A percentile compares a stretch with the other conserved stretches of the same genome.
Conservation (phyloP, 106 monocot species). For the Alisma plantagoaquatica region DNA sequence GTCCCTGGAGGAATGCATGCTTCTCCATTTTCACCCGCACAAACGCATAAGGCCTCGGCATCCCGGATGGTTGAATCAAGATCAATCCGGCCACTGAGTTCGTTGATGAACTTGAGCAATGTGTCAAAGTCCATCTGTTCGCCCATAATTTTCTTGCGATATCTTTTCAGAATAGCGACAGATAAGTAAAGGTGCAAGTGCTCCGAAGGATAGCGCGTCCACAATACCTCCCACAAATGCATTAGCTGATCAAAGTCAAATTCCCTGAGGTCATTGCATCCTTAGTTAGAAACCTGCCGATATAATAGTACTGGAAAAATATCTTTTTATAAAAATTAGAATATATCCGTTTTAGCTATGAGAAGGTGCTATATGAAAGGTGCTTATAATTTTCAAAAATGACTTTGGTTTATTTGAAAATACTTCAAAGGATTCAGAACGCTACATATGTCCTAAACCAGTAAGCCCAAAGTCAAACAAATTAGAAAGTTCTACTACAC, state of each 20-base stretch:
- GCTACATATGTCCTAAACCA: no score
- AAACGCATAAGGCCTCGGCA: constrained; percentile 69
- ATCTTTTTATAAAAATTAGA: no score
- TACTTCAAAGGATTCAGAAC: no score
- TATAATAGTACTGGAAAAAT: no score
- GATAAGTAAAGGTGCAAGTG: constrained; percentile 92
- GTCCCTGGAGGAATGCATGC: constrained; percentile 93
- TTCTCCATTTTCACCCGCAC: constrained; percentile 72
- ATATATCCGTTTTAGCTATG: no score
- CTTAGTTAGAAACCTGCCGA: no score
- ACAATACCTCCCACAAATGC: constrained; percentile 87
- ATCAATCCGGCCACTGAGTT: constrained; percentile 68
- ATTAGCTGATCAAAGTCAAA: constrained; percentile 66
- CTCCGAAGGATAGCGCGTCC: constrained; percentile 83
- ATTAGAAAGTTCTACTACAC: no score
- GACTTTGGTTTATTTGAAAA: no score
- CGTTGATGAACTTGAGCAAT: constrained; percentile 89
- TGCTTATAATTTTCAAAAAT: no score
- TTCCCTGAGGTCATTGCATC: no score
- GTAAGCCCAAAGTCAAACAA: no score
- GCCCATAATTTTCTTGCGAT: constrained; percentile 47
- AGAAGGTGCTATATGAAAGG: no score
- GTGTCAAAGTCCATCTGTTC: constrained; percentile 96
- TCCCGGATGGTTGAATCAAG: constrained; percentile 53
- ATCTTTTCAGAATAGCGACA: constrained; percentile 70